Conservation (phyloP, 2,329 filamentous ascomycete species). For the Trichoderma hamatum region DNA sequence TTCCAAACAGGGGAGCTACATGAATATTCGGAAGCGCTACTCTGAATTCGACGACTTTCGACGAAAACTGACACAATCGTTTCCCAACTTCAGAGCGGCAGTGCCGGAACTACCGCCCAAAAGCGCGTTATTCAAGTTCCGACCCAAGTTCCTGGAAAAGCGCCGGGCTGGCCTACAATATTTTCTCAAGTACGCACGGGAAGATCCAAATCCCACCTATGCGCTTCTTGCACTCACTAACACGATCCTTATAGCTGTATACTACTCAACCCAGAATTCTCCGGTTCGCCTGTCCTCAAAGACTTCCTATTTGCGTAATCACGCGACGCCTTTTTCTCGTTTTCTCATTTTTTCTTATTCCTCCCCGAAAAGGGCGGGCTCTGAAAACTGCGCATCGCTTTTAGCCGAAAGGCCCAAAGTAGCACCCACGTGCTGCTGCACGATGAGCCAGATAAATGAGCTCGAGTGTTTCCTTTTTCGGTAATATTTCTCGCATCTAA, state of each 20-base stretch:
- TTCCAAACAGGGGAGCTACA: constrained; percentile 55
- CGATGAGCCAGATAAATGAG: constrained; percentile 2
- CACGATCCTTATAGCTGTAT: constrained; percentile 66
- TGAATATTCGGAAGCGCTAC: constrained; percentile 73
- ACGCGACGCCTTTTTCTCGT: not conserved
- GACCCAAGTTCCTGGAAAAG: constrained; percentile 82
- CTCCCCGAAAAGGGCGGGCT: not conserved
- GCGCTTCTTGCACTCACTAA: not conserved
- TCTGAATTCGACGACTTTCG: constrained; percentile 91
- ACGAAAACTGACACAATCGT: constrained; percentile 71
- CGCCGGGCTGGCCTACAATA: constrained; percentile 82
- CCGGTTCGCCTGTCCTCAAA: constrained; percentile 85
- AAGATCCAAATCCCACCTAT: not conserved
- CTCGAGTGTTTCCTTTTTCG: not conserved
- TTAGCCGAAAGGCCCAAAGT: not conserved
- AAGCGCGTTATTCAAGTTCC: constrained; percentile 84
- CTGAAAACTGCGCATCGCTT: not conserved
- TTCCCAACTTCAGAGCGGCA: constrained; percentile 81
- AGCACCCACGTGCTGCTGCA: constrained; percentile 1
- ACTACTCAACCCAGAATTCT: constrained; percentile 89
- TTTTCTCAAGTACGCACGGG: constrained; percentile 86
- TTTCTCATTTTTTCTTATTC: not conserved
- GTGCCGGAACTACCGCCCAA: constrained; percentile 91
- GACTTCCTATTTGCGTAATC: constrained; percentile 77
- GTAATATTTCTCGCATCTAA: constrained; percentile 7